Evolutionary conservation across 1,139 yeast species (phyloP).

Genomic region (Suhomyces panamericanus): DNA sequence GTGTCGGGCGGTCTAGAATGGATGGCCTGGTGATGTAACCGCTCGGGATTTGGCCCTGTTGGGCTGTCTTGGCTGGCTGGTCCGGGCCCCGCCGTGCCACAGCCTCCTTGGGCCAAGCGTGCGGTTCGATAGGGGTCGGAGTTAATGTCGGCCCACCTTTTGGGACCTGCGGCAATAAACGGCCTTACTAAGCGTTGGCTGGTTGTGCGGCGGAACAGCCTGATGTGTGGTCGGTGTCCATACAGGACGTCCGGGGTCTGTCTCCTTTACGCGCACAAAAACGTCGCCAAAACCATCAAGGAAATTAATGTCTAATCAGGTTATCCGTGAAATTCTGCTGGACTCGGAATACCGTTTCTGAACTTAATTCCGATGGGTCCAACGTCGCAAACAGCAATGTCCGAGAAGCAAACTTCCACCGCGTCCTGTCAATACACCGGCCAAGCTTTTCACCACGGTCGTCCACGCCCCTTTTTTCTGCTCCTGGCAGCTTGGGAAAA

Average conservation of each 20-base stretch:
- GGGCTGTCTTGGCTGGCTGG: not conserved
- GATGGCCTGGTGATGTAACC: not conserved
- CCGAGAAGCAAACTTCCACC: not conserved
- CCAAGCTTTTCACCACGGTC: too few relatives aligned
- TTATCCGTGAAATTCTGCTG: slow-evolving; percentile 1
- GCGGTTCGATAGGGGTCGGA: slow-evolving; percentile 3
- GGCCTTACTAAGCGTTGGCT: slow-evolving; percentile 2
- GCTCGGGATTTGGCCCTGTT: slow-evolving; percentile 1
- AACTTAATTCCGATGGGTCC: not conserved
- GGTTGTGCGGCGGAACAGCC: slow-evolving; percentile 2
- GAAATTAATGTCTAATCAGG: not conserved
- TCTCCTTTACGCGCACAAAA: not conserved
- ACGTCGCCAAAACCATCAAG: not conserved
- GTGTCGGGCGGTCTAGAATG: not conserved
- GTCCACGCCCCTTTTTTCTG: too few relatives aligned
- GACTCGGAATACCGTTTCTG: not conserved
- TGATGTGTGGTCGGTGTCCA: too few relatives aligned
- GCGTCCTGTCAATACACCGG: too few relatives aligned
- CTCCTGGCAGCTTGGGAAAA: not conserved
- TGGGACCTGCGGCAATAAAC: slow-evolving; percentile 1
- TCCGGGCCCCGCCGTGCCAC: not conserved
- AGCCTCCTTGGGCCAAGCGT: slow-evolving; percentile 2
- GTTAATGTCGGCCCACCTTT: slow-evolving; percentile 1
- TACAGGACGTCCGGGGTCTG: too few relatives aligned
- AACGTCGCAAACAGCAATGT: slow-evolving; percentile 1